phyloP scores from a whole-genome alignment of 805 yeast species.

The Candida ortonii region DNA sequence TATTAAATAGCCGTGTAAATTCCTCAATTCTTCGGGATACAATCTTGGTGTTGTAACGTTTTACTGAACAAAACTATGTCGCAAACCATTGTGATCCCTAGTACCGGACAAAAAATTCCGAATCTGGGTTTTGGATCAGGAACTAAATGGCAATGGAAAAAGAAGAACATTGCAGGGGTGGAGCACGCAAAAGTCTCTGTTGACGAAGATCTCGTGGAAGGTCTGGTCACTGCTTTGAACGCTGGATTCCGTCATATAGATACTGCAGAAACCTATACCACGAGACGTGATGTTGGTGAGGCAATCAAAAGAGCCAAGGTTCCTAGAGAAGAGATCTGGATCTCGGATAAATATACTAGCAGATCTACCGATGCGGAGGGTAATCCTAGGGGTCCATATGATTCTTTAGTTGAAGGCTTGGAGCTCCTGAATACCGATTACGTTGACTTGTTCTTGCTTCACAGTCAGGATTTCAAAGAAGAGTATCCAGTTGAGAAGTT shows the following conservation, averaged over 20 bases:
- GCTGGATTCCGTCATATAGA: slow-evolving; percentile 59
- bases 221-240: slow-evolving; percentile 44
- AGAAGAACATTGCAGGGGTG: slow-evolving; percentile 25
- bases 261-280: slow-evolving; percentile 62
- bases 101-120: slow-evolving; percentile 16
- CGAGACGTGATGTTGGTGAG: slow-evolving; percentile 57
- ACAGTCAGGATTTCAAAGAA: slow-evolving; percentile 46
- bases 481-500: slow-evolving; percentile 42
- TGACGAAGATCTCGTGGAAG: slow-evolving; percentile 42
- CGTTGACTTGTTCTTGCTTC: slow-evolving; percentile 60
- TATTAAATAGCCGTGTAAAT: too few species aligned
- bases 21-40: too few species aligned
- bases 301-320: slow-evolving; percentile 44
- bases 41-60: too few species aligned
- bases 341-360: slow-evolving; percentile 57
- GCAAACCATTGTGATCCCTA: slow-evolving; percentile 4
- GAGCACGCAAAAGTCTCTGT: slow-evolving; percentile 16
- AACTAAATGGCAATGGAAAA: slow-evolving; percentile 51
- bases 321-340: slow-evolving; percentile 46
- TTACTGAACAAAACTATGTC: too few species aligned
- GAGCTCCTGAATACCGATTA: slow-evolving; percentile 47
- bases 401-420: slow-evolving; percentile 44
- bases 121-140: slow-evolving; percentile 48
- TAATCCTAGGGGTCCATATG: slow-evolving; percentile 40
- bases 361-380: slow-evolving; percentile 30